Evolutionary conservation across 2,329 filamentous ascomycete species (phyloP).

Genomic region (Cercospora nicotianae): DNA sequence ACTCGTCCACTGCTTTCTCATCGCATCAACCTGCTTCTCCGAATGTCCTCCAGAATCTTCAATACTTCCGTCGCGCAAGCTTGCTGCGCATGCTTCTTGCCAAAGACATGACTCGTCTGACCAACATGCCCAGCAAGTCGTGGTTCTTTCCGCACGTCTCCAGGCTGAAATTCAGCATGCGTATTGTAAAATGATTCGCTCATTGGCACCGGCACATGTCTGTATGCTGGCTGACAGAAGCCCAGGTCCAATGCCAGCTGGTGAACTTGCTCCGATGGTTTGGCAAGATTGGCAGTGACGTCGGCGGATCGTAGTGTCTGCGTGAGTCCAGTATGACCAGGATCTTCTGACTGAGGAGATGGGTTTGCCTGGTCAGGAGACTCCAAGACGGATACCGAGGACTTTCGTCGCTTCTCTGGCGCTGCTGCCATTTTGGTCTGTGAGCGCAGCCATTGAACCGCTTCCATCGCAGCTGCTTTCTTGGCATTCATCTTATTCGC

Average conservation of each 20-base stretch:
- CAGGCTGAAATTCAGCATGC: slow-evolving; percentile 38
- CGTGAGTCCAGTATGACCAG: slow-evolving; percentile 15
- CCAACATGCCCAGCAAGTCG: slow-evolving; percentile 43
- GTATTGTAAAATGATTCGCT: slow-evolving; percentile 40
- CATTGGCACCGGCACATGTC: slow-evolving; percentile 8
- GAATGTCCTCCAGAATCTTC: slow-evolving; percentile 42
- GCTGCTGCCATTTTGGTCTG: slow-evolving; percentile 31
- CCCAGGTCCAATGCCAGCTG: slow-evolving; percentile 29
- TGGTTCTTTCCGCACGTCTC: slow-evolving; percentile 28
- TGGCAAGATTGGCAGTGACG: slow-evolving; percentile 8
- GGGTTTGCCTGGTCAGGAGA: background rate
- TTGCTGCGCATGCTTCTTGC: slow-evolving; percentile 53
- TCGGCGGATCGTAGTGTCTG: slow-evolving; percentile 14
- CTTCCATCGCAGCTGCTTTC: slow-evolving; percentile 44
- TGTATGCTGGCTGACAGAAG: slow-evolving; percentile 30
- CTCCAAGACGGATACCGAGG: slow-evolving; percentile 11
- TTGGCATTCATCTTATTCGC: slow-evolving; percentile 46
- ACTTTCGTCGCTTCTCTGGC: slow-evolving; percentile 21
- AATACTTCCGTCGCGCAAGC: slow-evolving; percentile 48
- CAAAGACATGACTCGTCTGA: slow-evolving; percentile 45
- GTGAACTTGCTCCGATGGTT: slow-evolving; percentile 25
- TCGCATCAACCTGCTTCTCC: slow-evolving; percentile 7
- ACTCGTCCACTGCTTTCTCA: background rate
- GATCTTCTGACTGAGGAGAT: background rate
- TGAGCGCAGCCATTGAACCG: slow-evolving; percentile 44